A percentile compares a stretch with the other conserved stretches of the same genome.
Evolutionary conservation across 2,329 filamentous ascomycete genomes (phyloP).

Genomic region (Neospermospora avenae): DNA sequence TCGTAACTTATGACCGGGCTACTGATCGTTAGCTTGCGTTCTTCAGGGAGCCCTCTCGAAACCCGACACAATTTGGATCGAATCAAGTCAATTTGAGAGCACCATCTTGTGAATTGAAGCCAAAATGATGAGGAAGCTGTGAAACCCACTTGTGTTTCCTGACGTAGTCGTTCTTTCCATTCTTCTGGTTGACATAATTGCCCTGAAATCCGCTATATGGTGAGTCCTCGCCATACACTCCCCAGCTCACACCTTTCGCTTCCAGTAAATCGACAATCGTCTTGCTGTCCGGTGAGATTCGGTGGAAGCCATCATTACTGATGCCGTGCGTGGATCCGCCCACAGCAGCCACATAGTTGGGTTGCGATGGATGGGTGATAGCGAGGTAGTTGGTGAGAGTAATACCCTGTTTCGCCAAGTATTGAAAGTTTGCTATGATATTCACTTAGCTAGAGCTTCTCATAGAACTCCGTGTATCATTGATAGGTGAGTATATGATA

Average conservation of each 20-base stretch:
- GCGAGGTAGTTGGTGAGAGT: slow-evolving; percentile 57
- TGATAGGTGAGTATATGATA: no score
- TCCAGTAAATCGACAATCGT: slow-evolving; percentile 50
- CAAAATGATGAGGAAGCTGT: background rate
- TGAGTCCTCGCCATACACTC: slow-evolving; percentile 71
- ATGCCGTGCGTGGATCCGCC: slow-evolving; percentile 70
- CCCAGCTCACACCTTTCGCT: slow-evolving; percentile 50
- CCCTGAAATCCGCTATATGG: slow-evolving; percentile 72
- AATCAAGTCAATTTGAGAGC: background rate
- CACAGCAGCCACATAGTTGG: slow-evolving; percentile 69
- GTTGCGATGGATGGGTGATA: slow-evolving; percentile 69
- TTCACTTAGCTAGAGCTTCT: no score
- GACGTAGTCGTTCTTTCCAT: slow-evolving; percentile 69
- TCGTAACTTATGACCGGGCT: slow-evolving; percentile 58
- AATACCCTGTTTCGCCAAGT: slow-evolving; percentile 58
- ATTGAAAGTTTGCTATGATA: slow-evolving; percentile 44
- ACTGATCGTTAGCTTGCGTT: background rate
- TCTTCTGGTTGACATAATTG: slow-evolving; percentile 62
- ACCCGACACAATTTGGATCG: background rate
- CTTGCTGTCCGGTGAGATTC: slow-evolving; percentile 55
- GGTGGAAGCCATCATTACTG: slow-evolving; percentile 60
- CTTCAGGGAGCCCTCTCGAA: background rate
- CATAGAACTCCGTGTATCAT: no score
- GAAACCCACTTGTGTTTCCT: slow-evolving; percentile 69
- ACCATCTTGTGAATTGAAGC: background rate